Evolutionary conservation across 148 eudicot genomes (phyloP), one percentile per base, ranked within the genome.

Genomic region (Rhododendron williamsianum): DNA sequence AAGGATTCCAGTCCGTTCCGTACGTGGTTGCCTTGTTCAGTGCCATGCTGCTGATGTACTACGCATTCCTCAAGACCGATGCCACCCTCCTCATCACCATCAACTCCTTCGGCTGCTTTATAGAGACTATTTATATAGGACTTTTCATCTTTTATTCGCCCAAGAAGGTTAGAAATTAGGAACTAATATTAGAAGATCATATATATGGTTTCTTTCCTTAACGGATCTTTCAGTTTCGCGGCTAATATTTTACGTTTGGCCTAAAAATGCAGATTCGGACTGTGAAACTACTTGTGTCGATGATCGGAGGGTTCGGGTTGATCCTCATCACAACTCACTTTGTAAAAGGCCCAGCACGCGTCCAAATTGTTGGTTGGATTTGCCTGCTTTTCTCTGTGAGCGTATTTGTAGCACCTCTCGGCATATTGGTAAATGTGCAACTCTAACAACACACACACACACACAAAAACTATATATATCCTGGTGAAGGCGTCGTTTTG

Each of bases 11-110:
- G 73, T 93, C 93, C 19, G 10, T 95, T 16, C 98, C 98, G 0
- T 95, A 93, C 77, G 88, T 93, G 23, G 89, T 92, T 12, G 96
- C 91, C 11, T 81, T 93, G 3, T 95, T 95, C 80, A 95, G 98
- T 89, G 91, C 95, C 45, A 92, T 95, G 96, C 87, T 95, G 9
- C 89, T 94, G 94, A 91, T 95, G 33, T 95, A 92, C 87, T 95
- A 95, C 49, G 96, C 95, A 6, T 83, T 90, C 76, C 91, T 95
- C 41, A 95, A 92, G 81, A 77, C 92, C 84, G 90, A 92, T 85
- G 58, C 91, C 30, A 63, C 90, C 23, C 91, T 95, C 54, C 90
- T 95, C 72, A 90, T 95, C 86, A 93, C 98, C 23, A 90, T 94
- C 79, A 93, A 94, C 84, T 58, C 90, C 4, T 84, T 91, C 60